These are phyloP conservation scores for Ophiostoma himal-ulmi DNA, from an alignment of 2,329 filamentous ascomycete genomes.

Conservation along the genomic window DNA sequence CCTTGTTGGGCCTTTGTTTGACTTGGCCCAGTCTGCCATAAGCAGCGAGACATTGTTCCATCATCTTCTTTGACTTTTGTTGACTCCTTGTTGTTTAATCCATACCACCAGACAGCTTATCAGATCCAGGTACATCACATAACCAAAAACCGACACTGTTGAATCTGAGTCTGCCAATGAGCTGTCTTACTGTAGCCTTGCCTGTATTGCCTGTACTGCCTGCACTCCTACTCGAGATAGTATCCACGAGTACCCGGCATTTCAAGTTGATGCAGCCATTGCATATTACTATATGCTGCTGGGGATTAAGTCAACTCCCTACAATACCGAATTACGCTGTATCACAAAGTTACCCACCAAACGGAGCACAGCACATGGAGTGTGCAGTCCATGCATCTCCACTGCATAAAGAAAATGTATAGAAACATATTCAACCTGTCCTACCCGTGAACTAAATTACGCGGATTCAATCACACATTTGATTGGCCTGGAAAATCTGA, in stretches of 20 bases:
- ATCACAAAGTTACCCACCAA: not conserved
- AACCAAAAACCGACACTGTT: too few species aligned
- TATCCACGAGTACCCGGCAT: not conserved
- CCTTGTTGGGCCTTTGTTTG: not conserved
- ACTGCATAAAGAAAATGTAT: not conserved
- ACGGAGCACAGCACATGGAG: not conserved
- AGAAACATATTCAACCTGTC: not conserved
- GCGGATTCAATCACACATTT: not conserved
- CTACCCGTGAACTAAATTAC: not conserved
- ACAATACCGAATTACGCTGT: not conserved
- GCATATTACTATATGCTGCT: not conserved
- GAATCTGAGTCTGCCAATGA: too few species aligned
- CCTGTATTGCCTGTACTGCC: too few species aligned
- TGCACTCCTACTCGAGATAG: too few species aligned
- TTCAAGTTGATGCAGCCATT: not conserved
- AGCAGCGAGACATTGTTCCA: not conserved
- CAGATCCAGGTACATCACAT: not conserved
- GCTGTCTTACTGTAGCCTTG: too few species aligned
- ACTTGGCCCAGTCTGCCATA: not conserved
- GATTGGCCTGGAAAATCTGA: not conserved
- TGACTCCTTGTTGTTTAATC: not conserved
- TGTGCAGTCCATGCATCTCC: not conserved
- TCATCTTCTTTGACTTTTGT: not conserved
- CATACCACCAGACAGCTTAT: not conserved
- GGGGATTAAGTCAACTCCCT: not conserved